Percentiles rank a stretch among this genome's conserved stretches.
These are phyloP conservation scores for Diaporthe eres DNA, from an alignment of 2,329 filamentous ascomycete genomes.

Conservation along the genomic window DNA sequence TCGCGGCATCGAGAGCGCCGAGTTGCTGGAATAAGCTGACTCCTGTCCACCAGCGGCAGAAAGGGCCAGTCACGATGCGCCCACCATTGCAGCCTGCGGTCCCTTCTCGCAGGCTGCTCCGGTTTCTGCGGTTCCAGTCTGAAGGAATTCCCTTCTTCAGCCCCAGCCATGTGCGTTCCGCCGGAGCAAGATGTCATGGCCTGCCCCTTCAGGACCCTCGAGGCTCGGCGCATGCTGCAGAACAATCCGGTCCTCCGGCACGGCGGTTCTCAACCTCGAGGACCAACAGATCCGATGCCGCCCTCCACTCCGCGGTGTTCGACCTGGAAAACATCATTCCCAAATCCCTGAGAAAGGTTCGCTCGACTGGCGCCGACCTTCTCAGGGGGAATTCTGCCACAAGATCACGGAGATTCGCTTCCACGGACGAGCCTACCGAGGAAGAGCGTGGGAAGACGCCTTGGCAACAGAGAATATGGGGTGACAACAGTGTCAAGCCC, in stretches of 20 bases:
- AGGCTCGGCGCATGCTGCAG: background rate
- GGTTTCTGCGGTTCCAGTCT: constrained; percentile 81
- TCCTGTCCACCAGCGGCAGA: constrained; percentile 9
- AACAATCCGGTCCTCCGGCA: background rate
- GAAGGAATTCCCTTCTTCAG: constrained; percentile 68
- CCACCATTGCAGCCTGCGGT: constrained; percentile 59
- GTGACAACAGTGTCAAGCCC: constrained; percentile 53
- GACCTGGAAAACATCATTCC: constrained; percentile 47
- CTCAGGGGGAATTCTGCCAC: constrained; percentile 21
- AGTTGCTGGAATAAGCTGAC: constrained; percentile 29
- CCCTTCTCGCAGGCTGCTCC: constrained; percentile 73
- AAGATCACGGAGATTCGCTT: constrained; percentile 48
- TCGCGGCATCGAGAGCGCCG: constrained; percentile 1
- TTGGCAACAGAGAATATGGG: constrained; percentile 67
- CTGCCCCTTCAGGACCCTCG: background rate
- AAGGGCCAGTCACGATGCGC: constrained; percentile 56
- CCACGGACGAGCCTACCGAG: constrained; percentile 44
- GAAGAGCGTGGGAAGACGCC: constrained; percentile 48
- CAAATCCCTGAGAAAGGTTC: constrained; percentile 43
- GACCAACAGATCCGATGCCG: constrained; percentile 19
- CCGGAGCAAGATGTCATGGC: constrained; percentile 11
- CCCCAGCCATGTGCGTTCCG: constrained; percentile 51
- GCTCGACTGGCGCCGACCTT: constrained; percentile 29
- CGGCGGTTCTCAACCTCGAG: constrained; percentile 29
- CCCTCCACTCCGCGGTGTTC: constrained; percentile 44